A percentile compares a stretch with the other conserved stretches of the same genome.
Evolutionary conservation across 208 protist species (phyloP).

Genomic region (Trypanosoma conorhini): DNA sequence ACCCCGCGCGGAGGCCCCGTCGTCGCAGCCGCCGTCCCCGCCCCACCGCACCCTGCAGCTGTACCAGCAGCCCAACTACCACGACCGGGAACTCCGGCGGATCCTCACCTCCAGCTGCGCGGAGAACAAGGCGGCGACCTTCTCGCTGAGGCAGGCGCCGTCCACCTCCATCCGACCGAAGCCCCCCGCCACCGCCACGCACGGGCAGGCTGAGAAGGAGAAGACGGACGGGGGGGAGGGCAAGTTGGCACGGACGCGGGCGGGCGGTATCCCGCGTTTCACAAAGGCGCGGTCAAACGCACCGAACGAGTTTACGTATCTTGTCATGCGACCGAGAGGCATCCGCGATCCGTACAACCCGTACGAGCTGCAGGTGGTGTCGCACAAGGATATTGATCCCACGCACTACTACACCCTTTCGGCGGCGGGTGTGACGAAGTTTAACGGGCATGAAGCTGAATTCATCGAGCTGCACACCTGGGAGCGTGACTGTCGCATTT

Average conservation of each 20-base stretch:
- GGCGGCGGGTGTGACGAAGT: conserved; percentile 94
- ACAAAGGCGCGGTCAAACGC: conserved; percentile 78
- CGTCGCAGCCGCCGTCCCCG: conserved; percentile 5
- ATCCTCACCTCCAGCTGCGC: conserved; percentile 38
- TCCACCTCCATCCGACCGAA: conserved; percentile 34
- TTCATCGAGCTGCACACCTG: conserved; percentile 94
- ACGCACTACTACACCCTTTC: conserved; percentile 94
- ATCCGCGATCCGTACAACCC: conserved; percentile 91
- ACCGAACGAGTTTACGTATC: conserved; percentile 91
- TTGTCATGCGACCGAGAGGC: conserved; percentile 79
- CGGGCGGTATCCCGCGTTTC: conserved; percentile 65
- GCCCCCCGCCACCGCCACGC: conserved; percentile 19
- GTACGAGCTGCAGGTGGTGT: conserved; percentile 94
- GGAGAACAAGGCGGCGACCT: conserved; percentile 31
- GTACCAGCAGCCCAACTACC: conserved; percentile 57
- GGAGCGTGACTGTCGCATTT: conserved; percentile 92
- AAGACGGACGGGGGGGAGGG: not conserved
- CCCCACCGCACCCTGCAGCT: conserved; percentile 55
- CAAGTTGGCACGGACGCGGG: not conserved
- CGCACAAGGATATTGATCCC: conserved; percentile 83
- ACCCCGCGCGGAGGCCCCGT: conserved; percentile 18
- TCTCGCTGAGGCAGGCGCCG: conserved; percentile 24
- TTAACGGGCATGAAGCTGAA: conserved; percentile 83
- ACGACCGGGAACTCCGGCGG: conserved; percentile 53
- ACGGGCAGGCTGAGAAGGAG: not conserved